Conservation (phyloP, 352 stramenopile genomes). For the Hyphochytrium catenoides region DNA sequence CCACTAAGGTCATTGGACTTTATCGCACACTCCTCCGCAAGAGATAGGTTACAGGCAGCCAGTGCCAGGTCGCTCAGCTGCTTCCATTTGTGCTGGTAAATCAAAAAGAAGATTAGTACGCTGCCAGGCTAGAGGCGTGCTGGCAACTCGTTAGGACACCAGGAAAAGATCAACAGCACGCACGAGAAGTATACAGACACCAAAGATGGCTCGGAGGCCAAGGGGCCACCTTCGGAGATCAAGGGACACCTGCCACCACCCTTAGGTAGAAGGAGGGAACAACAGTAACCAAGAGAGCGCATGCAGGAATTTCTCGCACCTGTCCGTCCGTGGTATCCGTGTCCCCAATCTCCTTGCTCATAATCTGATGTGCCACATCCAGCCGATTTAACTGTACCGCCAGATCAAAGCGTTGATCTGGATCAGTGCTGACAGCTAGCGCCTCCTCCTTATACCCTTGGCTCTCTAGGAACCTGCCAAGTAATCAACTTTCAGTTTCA, state of each 20-base stretch:
- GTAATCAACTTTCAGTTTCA: too few relatives aligned
- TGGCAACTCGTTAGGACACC: too few relatives aligned
- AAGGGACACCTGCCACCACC: too few relatives aligned
- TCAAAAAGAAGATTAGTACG: too few relatives aligned
- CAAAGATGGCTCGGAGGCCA: slow-evolving; percentile 87
- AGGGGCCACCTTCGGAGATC: slow-evolving; percentile 28
- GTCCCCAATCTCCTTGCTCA: too few relatives aligned
- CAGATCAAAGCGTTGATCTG: slow-evolving; percentile 95
- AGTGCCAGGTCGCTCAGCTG: slow-evolving; percentile 80
- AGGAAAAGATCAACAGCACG: too few relatives aligned
- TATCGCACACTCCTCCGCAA: slow-evolving; percentile 81
- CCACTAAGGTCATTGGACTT: slow-evolving; percentile 87
- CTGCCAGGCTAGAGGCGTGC: too few relatives aligned
- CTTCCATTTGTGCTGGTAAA: slow-evolving; percentile 94
- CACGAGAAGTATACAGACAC: too few relatives aligned
- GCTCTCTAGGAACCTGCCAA: slow-evolving; percentile 94
- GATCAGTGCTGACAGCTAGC: slow-evolving; percentile 70
- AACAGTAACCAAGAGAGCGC: too few relatives aligned
- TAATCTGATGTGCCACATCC: slow-evolving; percentile 75
- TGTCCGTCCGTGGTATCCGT: too few relatives aligned
- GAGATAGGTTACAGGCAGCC: slow-evolving; percentile 69
- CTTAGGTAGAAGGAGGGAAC: too few relatives aligned
- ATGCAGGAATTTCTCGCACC: slow-evolving; percentile 30
- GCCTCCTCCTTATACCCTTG: slow-evolving; percentile 97
- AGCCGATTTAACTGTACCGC: slow-evolving; percentile 88